Conservation (phyloP, 306 rosid genomes). For the Crotalaria pallida region DNA sequence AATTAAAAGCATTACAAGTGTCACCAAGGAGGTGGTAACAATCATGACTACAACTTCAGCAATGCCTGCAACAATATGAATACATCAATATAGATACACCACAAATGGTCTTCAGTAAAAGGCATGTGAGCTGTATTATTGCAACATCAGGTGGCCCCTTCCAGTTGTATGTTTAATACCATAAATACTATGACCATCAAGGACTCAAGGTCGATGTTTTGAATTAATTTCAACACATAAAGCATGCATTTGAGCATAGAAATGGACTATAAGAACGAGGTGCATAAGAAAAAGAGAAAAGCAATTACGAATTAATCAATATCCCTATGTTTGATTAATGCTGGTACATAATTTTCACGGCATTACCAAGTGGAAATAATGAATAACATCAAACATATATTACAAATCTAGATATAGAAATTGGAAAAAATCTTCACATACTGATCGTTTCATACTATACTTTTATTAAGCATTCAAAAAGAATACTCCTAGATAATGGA, state of each 20-base stretch:
- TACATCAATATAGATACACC: constrained; percentile 18
- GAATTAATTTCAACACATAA: background rate
- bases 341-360: background rate
- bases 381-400: background rate
- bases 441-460: background rate
- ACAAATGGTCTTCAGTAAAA: background rate
- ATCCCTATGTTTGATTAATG: background rate
- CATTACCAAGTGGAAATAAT: background rate
- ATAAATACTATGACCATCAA: background rate
- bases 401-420: background rate
- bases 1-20: constrained; percentile 87
- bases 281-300: background rate
- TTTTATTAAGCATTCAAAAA: background rate
- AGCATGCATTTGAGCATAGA: background rate
- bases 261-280: background rate
- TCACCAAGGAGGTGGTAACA: constrained; percentile 86
- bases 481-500: constrained; percentile 1
- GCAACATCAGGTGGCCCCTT: background rate
- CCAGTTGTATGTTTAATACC: background rate
- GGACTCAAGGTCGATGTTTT: background rate
- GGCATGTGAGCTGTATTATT: background rate
- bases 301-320: background rate
- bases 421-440: background rate
- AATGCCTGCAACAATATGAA: constrained; percentile 55
- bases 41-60: constrained; percentile 99